Conservation (phyloP, 352 stramenopile species). For the Pythium rhizo-oryzae region DNA sequence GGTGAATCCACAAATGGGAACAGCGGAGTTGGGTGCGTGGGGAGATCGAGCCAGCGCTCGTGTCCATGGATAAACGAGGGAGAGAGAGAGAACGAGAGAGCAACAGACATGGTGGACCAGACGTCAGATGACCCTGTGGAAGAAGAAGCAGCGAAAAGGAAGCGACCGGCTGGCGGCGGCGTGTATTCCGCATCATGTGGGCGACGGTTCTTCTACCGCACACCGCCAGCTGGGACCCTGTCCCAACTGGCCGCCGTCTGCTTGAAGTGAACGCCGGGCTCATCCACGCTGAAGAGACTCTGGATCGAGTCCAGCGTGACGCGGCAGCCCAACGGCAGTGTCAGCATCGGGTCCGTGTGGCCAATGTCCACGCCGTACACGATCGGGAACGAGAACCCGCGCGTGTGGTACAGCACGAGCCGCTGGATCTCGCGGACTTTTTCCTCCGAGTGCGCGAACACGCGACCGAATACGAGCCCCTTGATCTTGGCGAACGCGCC, state of each 20-base stretch:
- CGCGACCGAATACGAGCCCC: slow-evolving; percentile 55
- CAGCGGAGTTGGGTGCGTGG: background rate
- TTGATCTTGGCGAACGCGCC: slow-evolving; percentile 52
- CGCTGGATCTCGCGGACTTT: slow-evolving; percentile 50
- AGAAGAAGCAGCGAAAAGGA: too few relatives aligned
- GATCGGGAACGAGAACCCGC: slow-evolving; percentile 50
- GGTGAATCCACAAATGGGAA: background rate
- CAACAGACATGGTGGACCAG: too few relatives aligned
- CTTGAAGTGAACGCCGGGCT: slow-evolving; percentile 31
- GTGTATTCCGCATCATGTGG: too few relatives aligned
- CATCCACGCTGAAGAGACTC: slow-evolving; percentile 39
- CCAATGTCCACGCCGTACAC: slow-evolving; percentile 59
- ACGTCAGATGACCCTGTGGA: too few relatives aligned
- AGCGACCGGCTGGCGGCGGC: too few relatives aligned
- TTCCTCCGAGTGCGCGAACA: slow-evolving; percentile 41
- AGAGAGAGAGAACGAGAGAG: background rate
- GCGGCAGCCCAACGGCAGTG: slow-evolving; percentile 50
- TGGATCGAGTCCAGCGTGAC: slow-evolving; percentile 38
- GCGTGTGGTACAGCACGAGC: slow-evolving; percentile 56
- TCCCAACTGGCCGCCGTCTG: too few relatives aligned
- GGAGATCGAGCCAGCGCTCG: background rate
- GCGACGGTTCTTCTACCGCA: background rate
- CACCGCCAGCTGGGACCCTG: too few relatives aligned
- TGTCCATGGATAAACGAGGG: too few relatives aligned
- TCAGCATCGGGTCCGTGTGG: slow-evolving; percentile 64